Base-by-base conservation (phyloP, 78 protist genomes). In the Anaeramoeba flamelloides region DNA sequence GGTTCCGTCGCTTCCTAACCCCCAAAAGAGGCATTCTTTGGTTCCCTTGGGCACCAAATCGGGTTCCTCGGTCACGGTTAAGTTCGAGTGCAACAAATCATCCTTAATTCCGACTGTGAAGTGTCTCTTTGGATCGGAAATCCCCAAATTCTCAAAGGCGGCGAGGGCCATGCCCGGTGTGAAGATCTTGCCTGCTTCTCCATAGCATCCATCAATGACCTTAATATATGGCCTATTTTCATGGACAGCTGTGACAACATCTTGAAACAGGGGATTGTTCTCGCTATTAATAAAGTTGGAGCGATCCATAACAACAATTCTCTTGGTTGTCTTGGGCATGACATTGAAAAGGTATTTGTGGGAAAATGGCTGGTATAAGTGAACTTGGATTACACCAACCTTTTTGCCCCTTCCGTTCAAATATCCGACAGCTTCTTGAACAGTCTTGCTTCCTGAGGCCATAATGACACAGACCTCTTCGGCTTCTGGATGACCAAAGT, bases 1-100 rank as follows among this genome's bases (percentile, higher is more conserved):
- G n/a, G 92, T 89, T n/a, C 92, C 92, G 80, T 89, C 92, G 1
- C 85, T 3, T 30, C 92, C 92, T 17, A 87, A 76, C 17, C 89
- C 92, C 79, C 82, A 89, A 84, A 89, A 30, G 74, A 85, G 1
- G 82, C 86, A 80, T 75, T 89, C 90, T 31, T 41, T 77, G 65
- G 87, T 84, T 38, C 82, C 83, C 41, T 41, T 38, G 1, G 88
- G 88, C 33, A 89, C 78, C 37, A 82, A 3, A 81, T 87, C 41
- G 75, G 85, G 0, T 40, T 36, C n/a, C n/a, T n/a, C n/a, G n/a
- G n/a, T n/a, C n/a, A n/a, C n/a, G 53, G 74, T 74, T 76, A 89
- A 36, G 39, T 80, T 74, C 30, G 78, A 3, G 87, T 79, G 39
- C 34, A 85, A 79, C 40, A 89, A 81, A 75, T 89, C 92, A 39